A percentile compares a stretch with the other conserved stretches of the same genome.
These are phyloP conservation scores for Yarrowia keelungensis DNA, from an alignment of 805 yeast genomes.

Conservation along the genomic window DNA sequence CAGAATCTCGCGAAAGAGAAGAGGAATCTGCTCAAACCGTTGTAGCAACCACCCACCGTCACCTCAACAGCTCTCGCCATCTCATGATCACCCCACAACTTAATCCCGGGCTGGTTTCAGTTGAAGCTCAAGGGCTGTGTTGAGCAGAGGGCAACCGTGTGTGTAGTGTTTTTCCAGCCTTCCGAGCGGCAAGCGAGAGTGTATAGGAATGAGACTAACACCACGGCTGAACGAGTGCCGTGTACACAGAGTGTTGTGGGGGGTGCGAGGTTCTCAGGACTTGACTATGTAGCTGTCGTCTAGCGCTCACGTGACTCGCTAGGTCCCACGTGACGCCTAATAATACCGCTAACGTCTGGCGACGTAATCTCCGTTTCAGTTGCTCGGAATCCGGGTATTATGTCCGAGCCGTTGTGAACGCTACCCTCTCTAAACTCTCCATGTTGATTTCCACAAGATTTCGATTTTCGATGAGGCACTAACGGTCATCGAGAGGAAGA, in stretches of 20 bases:
- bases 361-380: neutral
- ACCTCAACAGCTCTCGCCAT: neutral
- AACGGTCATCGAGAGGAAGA: too few relatives aligned
- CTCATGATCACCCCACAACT: constrained; percentile 15
- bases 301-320: neutral
- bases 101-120: constrained; percentile 3
- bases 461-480: too few relatives aligned
- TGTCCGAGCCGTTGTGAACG: constrained; percentile 10
- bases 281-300: too few relatives aligned
- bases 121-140: neutral
- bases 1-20: too few relatives aligned
- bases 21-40: too few relatives aligned
- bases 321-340: too few relatives aligned
- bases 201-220: neutral
- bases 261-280: too few relatives aligned
- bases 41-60: too few relatives aligned
- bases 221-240: constrained; percentile 1
- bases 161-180: neutral
- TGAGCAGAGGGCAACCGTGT: too few relatives aligned
- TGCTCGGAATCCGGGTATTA: constrained; percentile 9
- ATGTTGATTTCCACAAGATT: neutral
- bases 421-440: neutral
- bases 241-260: too few relatives aligned
- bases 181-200: neutral
- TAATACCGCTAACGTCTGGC: too few relatives aligned